phyloP scores from a whole-genome alignment of 2,329 filamentous ascomycete species.

The Metarhizium humberi region DNA sequence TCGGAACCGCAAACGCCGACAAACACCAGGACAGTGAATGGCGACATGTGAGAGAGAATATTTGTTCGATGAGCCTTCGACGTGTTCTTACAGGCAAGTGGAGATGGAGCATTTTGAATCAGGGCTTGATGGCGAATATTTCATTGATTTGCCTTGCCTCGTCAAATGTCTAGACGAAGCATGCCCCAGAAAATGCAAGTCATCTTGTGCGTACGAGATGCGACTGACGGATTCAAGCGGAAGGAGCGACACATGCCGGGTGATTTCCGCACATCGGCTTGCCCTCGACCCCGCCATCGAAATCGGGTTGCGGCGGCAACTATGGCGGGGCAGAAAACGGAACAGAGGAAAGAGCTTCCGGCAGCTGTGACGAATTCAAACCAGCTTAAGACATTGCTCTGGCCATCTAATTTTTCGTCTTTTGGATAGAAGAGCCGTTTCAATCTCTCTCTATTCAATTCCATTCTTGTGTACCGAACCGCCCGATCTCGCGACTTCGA shows the following conservation, averaged over 20 bases:
- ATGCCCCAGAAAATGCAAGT: too few species aligned
- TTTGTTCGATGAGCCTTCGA: not conserved
- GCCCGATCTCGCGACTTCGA: not conserved
- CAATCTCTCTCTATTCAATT: not conserved
- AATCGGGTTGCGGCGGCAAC: constrained; percentile 2
- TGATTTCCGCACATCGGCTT: not conserved
- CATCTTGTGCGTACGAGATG: not conserved
- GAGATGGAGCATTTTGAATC: not conserved
- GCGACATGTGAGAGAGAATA: not conserved
- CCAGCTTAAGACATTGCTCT: not conserved
- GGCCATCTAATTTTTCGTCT: not conserved
- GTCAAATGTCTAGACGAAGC: not conserved
- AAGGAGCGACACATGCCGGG: not conserved
- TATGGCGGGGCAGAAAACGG: not conserved
- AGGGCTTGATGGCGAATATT: too few species aligned
- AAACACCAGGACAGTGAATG: not conserved
- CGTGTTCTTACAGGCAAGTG: not conserved
- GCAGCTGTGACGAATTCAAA: not conserved
- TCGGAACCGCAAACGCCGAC: not conserved
- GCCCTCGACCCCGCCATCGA: not conserved
- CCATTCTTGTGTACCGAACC: not conserved
- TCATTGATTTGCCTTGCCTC: not conserved
- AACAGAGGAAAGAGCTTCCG: constrained; percentile 2
- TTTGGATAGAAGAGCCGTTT: not conserved
- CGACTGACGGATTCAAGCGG: not conserved